phyloP scores from a whole-genome alignment of 148 eudicot genomes.

The Dianthus caryophyllus region DNA sequence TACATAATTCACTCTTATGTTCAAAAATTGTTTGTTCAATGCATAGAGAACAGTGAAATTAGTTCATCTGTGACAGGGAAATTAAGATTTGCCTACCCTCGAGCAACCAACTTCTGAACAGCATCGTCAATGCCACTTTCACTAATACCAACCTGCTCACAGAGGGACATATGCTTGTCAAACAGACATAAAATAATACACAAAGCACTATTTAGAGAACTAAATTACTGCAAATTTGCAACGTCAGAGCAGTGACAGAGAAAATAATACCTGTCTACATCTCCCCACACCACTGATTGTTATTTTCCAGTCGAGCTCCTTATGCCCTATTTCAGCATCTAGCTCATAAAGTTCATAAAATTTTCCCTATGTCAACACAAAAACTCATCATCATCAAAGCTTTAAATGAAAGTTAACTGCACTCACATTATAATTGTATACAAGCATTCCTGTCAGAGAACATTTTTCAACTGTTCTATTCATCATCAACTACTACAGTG shows the following conservation, averaged over 20 bases:
- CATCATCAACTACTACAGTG: background rate
- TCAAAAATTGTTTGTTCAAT: background rate
- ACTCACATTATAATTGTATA: background rate
- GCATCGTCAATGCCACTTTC: slow-evolving; percentile 98
- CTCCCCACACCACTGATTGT: slow-evolving; percentile 95
- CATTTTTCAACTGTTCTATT: background rate
- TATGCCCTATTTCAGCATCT: slow-evolving; percentile 98
- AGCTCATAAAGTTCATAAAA: slow-evolving; percentile 96
- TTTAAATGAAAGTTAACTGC: background rate
- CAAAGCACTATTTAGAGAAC: background rate
- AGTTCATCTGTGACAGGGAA: slow-evolving; percentile 1
- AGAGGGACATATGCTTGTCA: slow-evolving; percentile 1
- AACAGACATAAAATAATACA: slow-evolving; percentile 2
- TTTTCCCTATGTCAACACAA: slow-evolving; percentile 55
- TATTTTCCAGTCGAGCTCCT: slow-evolving; percentile 96
- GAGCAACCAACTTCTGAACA: slow-evolving; percentile 84
- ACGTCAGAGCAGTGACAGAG: slow-evolving; percentile 12
- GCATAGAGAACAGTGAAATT: background rate
- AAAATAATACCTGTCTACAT: slow-evolving; percentile 73
- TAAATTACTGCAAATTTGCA: background rate
- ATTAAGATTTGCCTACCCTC: slow-evolving; percentile 55
- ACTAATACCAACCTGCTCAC: slow-evolving; percentile 80
- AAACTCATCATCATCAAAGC: background rate
- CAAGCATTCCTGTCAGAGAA: background rate
- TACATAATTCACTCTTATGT: background rate